Evolutionary conservation across 306 rosid species (phyloP), one percentile per base, ranked within the genome.

Genomic region (Prosopis cineraria): DNA sequence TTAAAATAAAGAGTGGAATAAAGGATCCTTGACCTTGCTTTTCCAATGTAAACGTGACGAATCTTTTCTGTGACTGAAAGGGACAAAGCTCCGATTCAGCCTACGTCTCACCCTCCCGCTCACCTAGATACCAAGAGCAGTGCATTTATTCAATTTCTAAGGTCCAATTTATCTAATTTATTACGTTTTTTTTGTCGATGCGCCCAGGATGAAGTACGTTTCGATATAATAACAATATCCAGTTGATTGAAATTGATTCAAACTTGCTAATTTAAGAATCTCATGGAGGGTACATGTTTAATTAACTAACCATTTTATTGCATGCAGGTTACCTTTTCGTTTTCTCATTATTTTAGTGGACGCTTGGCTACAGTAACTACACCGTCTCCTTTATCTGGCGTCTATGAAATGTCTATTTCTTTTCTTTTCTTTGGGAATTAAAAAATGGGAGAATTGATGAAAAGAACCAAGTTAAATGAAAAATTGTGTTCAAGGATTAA

Each of bases 1-100:
- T 78, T 78, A 36, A 75, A 19, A 34, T 45, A 68, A 68, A 37
- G n/a, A 60, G 78, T 53, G 58, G 17, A 58, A n/a, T 12, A 67
- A 29, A 5, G 20, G 19, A 25, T 22, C 27, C 13, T 53, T 74
- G 33, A 5, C 41, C 66, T 37, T 60, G 70, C 80, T 68, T 74
- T 78, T 58, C 69, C 43, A 0, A 37, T 20, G 30, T 75, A 52
- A 77, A 27, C 30, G 6, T 25, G 53, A 65, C 5, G 25, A 40
- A 19, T 27, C 78, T 16, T 56, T 25, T 55, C 33, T 52, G n/a
- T 13, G 2, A 53, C 47, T 14, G 79, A 13, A 3, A n/a, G 65
- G 20, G 16, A 3, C 44, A 31, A 31, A 19, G 29, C 59, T 48
- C 37, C 34, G 68, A 64, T 64, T 34, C 29, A 34, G 8, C 36